Conservation (phyloP, 1,284 basidiomycete species). For the Mycosarcoma mackinlayi region DNA sequence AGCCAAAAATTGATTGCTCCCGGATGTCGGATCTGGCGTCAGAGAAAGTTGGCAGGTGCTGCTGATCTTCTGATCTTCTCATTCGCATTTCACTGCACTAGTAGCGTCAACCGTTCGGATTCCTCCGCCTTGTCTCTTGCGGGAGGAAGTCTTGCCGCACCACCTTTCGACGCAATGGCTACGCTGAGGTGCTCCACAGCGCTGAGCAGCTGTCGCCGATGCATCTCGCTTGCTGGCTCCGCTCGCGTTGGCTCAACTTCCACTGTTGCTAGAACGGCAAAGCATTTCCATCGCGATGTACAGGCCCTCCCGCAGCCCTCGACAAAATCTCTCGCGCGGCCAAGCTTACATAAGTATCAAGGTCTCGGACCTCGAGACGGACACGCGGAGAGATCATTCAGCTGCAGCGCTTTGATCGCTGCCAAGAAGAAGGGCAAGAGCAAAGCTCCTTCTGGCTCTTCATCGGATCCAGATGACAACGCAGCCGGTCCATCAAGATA, state of each 20-base stretch:
- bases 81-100: neutral
- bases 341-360: too few relatives aligned
- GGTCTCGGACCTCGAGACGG: neutral
- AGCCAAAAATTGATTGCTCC: slow-evolving; percentile 1
- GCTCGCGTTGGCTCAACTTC: slow-evolving; percentile 7
- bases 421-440: slow-evolving; percentile 42
- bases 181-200: slow-evolving; percentile 10
- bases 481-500: slow-evolving; percentile 22
- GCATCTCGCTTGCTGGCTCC: slow-evolving; percentile 1
- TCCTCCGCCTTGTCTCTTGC: neutral
- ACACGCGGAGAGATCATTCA: neutral
- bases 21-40: neutral
- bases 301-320: neutral
- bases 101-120: too few relatives aligned
- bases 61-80: neutral
- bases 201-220: slow-evolving; percentile 15
- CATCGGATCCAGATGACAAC: neutral
- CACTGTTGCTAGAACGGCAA: slow-evolving; percentile 1
- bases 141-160: too few relatives aligned
- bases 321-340: neutral
- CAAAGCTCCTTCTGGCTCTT: slow-evolving; percentile 12
- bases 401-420: neutral
- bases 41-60: neutral
- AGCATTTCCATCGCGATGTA: neutral
- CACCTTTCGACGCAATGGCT: neutral